Base-by-base conservation (phyloP, 2,329 filamentous ascomycete species). In the Colletotrichum sansevieriae region DNA sequence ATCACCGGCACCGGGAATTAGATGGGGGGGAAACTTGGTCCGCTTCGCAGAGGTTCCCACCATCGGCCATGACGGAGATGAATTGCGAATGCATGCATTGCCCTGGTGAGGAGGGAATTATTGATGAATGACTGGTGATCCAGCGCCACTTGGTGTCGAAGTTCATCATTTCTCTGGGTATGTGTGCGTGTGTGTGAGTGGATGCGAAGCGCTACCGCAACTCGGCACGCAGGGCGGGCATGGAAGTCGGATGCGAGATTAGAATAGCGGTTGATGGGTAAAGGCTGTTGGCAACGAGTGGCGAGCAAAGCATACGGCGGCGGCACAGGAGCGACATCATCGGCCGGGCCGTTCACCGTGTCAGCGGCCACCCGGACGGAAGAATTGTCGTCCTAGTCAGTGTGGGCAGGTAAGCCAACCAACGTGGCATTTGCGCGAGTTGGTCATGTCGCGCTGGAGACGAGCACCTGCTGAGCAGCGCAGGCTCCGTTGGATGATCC, bases 171-270 rank as follows among this genome's bases (percentile, higher is more conserved):
- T 15, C 37, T 39, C 29, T 25, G 37, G 60, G 49, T 29, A 9
- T 29, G 29, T 29, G 60, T 55, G 59, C 37, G 59, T 63, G 25
- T 25, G 25, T 5, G 25, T 25, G 25, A 25, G 60, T 63, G 49
- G 47, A 63, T 55, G 60, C 60, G 59, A 49, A 22, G 18, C 20
- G 29, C 29, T 8, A 51, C 37, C 57, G 46, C 58, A 61, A 46
- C 33, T 59, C 65, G 65, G 65, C 65, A 65, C 54, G 61, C 25
- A 20, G 49, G 25, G 43, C 33, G 18, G 63, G 65, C 55, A 65
- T 43, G 65, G 65, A 65, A 60, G 39, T 65, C 43, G 55, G 55
- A 68, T 55, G 62, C 65, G 65, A 65, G 55, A 68, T 65, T 43
- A 43, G 20, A 35, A 46, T 25, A 35, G 52, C 22, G 58, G 35